These are phyloP conservation scores for Torrubiellomyces zombiae DNA, from an alignment of 2,329 filamentous ascomycete species.

Conservation along the genomic window DNA sequence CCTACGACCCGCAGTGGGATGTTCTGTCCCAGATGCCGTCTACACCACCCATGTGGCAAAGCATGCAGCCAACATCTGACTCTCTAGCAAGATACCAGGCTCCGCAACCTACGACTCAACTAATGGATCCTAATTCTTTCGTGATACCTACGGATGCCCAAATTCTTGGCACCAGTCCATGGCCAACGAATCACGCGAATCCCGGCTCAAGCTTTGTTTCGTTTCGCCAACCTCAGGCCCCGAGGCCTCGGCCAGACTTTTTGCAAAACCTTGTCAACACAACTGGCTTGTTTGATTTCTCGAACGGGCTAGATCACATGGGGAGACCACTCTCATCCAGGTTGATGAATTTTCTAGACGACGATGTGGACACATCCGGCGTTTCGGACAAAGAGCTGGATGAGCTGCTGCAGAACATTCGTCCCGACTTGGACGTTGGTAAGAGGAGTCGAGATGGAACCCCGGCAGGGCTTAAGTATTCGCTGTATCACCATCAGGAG, in stretches of 20 bases:
- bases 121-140: too few species aligned
- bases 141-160: too few species aligned
- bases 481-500: constrained; percentile 69
- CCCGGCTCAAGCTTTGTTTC: too few species aligned
- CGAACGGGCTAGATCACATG: constrained; percentile 15
- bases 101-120: too few species aligned
- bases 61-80: too few species aligned
- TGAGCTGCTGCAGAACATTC: constrained; percentile 53
- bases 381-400: constrained; percentile 47
- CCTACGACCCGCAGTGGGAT: constrained; percentile 6
- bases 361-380: constrained; percentile 19
- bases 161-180: too few species aligned
- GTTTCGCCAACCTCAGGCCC: too few species aligned
- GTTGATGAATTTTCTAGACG: constrained; percentile 17
- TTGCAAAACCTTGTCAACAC: constrained; percentile 17
- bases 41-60: too few species aligned
- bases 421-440: constrained; percentile 50
- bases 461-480: constrained; percentile 48
- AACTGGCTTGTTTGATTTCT: constrained; percentile 21
- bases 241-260: neutral
- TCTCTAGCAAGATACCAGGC: too few species aligned
- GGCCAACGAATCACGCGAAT: too few species aligned
- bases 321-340: constrained; percentile 19
- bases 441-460: constrained; percentile 49
- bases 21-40: too few species aligned